These are phyloP conservation scores for Earliella scabrosa DNA, from an alignment of 1,284 basidiomycete species.

Conservation along the genomic window DNA sequence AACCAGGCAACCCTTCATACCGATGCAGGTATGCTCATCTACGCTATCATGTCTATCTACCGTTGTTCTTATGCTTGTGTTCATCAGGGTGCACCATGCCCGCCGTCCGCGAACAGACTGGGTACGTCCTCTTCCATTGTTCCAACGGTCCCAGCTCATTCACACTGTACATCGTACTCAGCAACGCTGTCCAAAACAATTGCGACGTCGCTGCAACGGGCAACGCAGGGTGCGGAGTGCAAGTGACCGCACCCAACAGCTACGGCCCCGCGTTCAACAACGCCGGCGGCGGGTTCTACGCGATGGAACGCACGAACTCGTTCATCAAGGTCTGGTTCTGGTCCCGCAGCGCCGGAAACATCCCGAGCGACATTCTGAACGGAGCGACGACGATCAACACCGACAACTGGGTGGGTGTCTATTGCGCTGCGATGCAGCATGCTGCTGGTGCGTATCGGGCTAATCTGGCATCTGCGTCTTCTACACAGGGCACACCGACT, in stretches of 20 bases:
- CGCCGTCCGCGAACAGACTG: constrained; percentile 46
- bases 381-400: constrained; percentile 50
- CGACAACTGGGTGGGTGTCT: constrained; percentile 39
- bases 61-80: neutral
- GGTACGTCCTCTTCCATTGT: constrained; percentile 42
- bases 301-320: constrained; percentile 52
- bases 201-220: constrained; percentile 57
- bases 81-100: constrained; percentile 64
- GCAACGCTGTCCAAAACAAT: constrained; percentile 37
- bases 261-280: constrained; percentile 61
- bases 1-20: constrained; percentile 72
- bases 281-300: constrained; percentile 60
- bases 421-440: too few species aligned
- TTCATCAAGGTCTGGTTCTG: constrained; percentile 68
- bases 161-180: neutral
- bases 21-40: constrained; percentile 41
- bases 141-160: neutral
- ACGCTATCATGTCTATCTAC: too few species aligned
- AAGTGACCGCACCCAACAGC: constrained; percentile 42
- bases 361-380: constrained; percentile 50
- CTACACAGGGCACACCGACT: constrained; percentile 55
- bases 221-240: constrained; percentile 67
- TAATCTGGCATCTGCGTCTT: neutral
- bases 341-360: constrained; percentile 44
- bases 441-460: neutral